phyloP scores from a whole-genome alignment of 108 stramenopile species.

The Ochromonas danica region DNA sequence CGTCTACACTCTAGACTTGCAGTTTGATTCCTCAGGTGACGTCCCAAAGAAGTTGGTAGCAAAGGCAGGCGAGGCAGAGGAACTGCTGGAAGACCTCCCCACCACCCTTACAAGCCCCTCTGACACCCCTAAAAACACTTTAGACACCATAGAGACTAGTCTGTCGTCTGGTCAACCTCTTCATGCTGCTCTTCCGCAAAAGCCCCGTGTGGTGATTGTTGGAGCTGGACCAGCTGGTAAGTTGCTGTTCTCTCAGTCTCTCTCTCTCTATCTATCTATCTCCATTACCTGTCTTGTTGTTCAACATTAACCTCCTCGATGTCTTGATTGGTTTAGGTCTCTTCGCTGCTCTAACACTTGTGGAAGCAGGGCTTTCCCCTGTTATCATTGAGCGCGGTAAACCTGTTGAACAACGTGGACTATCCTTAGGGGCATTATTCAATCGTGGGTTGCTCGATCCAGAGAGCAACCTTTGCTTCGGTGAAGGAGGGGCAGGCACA shows the following conservation, averaged over 20 bases:
- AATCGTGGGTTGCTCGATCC: constrained; percentile 59
- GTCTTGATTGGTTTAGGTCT: no score
- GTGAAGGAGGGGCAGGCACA: constrained; percentile 93
- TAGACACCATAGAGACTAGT: not conserved
- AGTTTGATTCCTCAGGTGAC: not conserved
- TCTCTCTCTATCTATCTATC: no score
- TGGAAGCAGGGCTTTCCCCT: constrained; percentile 48
- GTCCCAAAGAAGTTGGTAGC: constrained; percentile 36
- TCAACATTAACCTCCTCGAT: no score
- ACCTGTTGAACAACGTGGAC: constrained; percentile 81
- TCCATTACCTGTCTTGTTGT: no score
- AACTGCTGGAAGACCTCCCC: constrained; percentile 31
- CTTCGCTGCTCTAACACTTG: constrained; percentile 80
- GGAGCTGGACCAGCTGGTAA: constrained; percentile 79
- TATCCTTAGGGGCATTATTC: constrained; percentile 81
- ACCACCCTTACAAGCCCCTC: constrained; percentile 32
- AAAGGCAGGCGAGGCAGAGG: constrained; percentile 34
- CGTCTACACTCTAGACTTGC: constrained; percentile 44
- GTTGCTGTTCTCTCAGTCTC: no score
- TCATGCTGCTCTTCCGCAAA: constrained; percentile 47
- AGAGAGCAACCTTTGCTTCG: constrained; percentile 83
- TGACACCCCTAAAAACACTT: not conserved
- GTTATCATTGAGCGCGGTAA: constrained; percentile 82
- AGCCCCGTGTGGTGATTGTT: constrained; percentile 38
- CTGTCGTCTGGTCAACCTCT: not conserved